Conservation (phyloP, 2,329 filamentous ascomycete species). For the Teratosphaeria zuluensis region DNA sequence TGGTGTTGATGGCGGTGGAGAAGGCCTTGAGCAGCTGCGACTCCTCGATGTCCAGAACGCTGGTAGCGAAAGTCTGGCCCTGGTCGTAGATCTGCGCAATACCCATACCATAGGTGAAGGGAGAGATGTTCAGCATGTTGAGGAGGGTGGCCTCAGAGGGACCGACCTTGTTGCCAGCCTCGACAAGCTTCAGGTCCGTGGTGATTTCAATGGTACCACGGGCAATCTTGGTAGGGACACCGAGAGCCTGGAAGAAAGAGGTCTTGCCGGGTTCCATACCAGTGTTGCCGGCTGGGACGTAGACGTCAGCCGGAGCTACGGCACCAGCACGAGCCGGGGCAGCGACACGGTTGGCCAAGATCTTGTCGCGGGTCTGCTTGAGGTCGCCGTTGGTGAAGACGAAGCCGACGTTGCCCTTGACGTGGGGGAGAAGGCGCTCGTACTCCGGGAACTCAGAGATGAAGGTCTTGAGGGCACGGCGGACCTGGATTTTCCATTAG, state of each 20-base stretch:
- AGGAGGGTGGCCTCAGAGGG: conserved; percentile 96
- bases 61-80: conserved; percentile 80
- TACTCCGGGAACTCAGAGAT: conserved; percentile 85
- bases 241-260: conserved; percentile 99
- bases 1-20: conserved; percentile 69
- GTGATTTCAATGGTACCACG: conserved; percentile 99
- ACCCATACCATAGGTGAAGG: conserved; percentile 98
- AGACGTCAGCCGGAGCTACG: conserved; percentile 87
- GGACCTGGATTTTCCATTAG: conserved; percentile 49
- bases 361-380: conserved; percentile 86
- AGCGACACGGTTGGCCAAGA: conserved; percentile 93
- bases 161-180: conserved; percentile 88
- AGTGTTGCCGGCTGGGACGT: conserved; percentile 94
- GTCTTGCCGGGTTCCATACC: conserved; percentile 99
- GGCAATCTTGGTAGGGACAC: conserved; percentile 99
- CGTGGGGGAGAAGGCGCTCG: conserved; percentile 90
- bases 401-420: conserved; percentile 98
- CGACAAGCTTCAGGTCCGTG: conserved; percentile 92
- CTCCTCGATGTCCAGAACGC: conserved; percentile 88
- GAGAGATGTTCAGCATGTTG: conserved; percentile 99
- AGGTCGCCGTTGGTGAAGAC: conserved; percentile 98
- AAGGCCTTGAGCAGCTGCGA: conserved; percentile 83
- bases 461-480: conserved; percentile 96
- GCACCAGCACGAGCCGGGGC: conserved; percentile 97
- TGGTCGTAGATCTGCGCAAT: conserved; percentile 95